Evolutionary conservation across 225 moss, liverwort and hornwort genomes (phyloP).

Genomic region (Lunularia cruciata): DNA sequence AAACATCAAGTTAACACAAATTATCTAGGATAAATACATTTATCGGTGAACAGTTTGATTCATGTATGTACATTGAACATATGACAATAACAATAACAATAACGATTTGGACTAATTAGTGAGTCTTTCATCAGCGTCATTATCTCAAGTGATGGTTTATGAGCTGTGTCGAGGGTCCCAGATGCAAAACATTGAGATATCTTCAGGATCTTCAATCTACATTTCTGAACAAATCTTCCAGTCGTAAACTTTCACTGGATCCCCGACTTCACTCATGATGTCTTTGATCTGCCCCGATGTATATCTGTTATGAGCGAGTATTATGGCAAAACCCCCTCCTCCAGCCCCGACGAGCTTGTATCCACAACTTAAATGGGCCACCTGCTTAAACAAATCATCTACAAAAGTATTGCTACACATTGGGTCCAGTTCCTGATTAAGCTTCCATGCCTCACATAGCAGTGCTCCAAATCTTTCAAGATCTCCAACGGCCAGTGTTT

Average conservation of each 20-base stretch:
- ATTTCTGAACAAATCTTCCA: slow-evolving; percentile 47
- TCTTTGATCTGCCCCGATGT: slow-evolving; percentile 49
- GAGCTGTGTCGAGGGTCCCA: too few relatives aligned
- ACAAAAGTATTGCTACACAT: slow-evolving; percentile 64
- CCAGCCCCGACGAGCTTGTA: slow-evolving; percentile 80
- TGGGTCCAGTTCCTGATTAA: slow-evolving; percentile 79
- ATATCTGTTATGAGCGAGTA: slow-evolving; percentile 46
- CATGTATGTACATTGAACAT: too few relatives aligned
- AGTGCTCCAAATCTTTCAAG: slow-evolving; percentile 50
- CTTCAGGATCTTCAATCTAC: not conserved
- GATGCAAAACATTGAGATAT: too few relatives aligned
- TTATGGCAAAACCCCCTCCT: slow-evolving; percentile 69
- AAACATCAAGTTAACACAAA: too few relatives aligned
- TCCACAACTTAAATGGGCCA: slow-evolving; percentile 63
- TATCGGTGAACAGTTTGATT: too few relatives aligned
- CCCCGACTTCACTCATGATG: slow-evolving; percentile 42
- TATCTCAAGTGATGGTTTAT: too few relatives aligned
- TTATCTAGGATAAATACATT: too few relatives aligned
- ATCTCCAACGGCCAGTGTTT: slow-evolving; percentile 51
- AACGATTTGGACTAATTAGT: too few relatives aligned
- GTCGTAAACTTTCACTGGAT: slow-evolving; percentile 54
- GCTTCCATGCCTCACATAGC: slow-evolving; percentile 59
- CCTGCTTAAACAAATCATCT: slow-evolving; percentile 53
- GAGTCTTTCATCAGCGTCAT: too few relatives aligned
- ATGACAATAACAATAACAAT: too few relatives aligned